Base-by-base conservation (phyloP, 2,329 filamentous ascomycete genomes). In the Stromatinia cepivora region DNA sequence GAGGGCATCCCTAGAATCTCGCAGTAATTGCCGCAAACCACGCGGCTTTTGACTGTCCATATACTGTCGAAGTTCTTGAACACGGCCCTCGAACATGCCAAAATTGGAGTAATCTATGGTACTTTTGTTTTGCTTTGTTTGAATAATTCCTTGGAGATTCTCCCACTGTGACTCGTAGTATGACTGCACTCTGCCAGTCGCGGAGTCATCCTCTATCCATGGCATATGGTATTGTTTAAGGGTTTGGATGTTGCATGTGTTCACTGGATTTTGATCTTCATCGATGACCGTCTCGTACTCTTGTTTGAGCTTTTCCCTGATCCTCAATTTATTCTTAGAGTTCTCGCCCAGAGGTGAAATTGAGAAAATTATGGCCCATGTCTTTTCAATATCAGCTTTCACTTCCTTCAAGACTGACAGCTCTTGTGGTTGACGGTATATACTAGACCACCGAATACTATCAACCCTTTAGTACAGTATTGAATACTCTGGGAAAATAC, bases 151-250 rank as follows among this genome's bases (percentile, higher is more conserved):
- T 5, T 15, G 17, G 9, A 61, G 17, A n/a, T 61, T 46, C 3
- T 61, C 39, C 58, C 39, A 34, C 22, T 25, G 39, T 46, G 42
- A 61, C 5, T 46, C 39, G 17, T 61, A 61, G 42, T 61, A 61
- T 46, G 58, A 31, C 20, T 46, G 58, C 17, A 46, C 39, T 31
- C 58, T 46, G 8, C 25, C 58, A 1, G 58, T 22, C 20, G 25
- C 42, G 0, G 39, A 61, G 25, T 61, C 58, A 31, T 61, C 58
- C 28, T 61, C 42, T 17, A 61, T 61, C 58, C 17, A 61, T 46
- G 58, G 42, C 39, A 61, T 61, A 17, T 61, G 58, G 17, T 61
- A 61, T 22, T 61, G 39, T n/a, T 61, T 61, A 15, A 61, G 42
- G 10, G 15, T 46, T 46, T 61, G 42, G 11, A 46, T 61, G 11